Evolutionary conservation across 345 rosid species (phyloP), one percentile per base, ranked within the genome.

Genomic region (Gossypium anomalum): DNA sequence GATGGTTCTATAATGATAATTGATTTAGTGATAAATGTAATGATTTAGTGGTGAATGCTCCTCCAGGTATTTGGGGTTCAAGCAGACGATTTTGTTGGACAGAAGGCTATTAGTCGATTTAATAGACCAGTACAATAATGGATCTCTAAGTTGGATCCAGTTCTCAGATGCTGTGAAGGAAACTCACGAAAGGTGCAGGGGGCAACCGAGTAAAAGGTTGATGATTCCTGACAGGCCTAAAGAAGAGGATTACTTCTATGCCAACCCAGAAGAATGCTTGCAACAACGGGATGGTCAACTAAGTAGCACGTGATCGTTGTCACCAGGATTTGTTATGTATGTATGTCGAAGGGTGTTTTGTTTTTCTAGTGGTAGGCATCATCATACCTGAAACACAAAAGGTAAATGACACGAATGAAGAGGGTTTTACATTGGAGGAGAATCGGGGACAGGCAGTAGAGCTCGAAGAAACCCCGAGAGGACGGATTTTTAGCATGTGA

Each of bases 211-310:
- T 22, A 85, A 76, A 60, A 80, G 99, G 78, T 64, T 83, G 79
- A 89, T 90, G 64, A 87, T 93, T 60, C 93, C 92, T 22, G 97
- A 89, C 72, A 85, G 79, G 77, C 99, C 99, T 2, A 95, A 93
- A 73, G 97, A 91, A 79, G 99, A 95, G 80, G 98, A 95, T 52
- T 93, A 91, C 79, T 95, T 93, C 82, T 95, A 90, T 77, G 87
- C 99, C 43, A 95, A 95, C 79, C 98, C 98, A 2, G 90, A 93
- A 70, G 99, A 95, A 78, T 95, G 99, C 76, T 84, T 95, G 80
- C 85, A 84, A 74, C 73, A 79, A 13, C 68, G 84, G 67, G 82
- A 82, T 48, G 85, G 81, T 72, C 67, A 72, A 4, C 44, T 78
- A 75, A 88, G 89, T 60, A 84, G 86, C 72, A 72, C 72, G 3